Evolutionary conservation across 495 filamentous ascomycete species (phyloP).

Genomic region (Penicillium dipodomyicola): DNA sequence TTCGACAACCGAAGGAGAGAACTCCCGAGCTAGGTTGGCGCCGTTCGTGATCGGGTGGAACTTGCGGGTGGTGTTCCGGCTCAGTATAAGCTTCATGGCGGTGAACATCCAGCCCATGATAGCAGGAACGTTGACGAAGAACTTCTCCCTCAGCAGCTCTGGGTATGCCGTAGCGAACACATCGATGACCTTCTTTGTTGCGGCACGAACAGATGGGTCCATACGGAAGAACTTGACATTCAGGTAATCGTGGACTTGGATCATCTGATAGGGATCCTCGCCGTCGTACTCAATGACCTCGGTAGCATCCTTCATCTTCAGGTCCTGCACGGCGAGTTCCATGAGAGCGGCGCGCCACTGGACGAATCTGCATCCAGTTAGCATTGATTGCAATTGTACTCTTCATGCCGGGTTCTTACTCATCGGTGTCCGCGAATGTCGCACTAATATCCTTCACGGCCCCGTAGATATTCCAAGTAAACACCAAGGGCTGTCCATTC

Average conservation of each 20-base stretch:
- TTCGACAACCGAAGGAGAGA: slow-evolving; percentile 54
- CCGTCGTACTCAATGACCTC: slow-evolving; percentile 69
- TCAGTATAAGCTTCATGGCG: slow-evolving; percentile 75
- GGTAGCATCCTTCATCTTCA: slow-evolving; percentile 63
- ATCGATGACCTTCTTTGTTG: slow-evolving; percentile 74
- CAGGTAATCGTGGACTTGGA: slow-evolving; percentile 89
- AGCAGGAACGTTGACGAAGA: slow-evolving; percentile 85
- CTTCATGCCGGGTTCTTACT: slow-evolving; percentile 50
- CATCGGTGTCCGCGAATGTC: slow-evolving; percentile 74
- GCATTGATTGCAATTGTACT: not conserved
- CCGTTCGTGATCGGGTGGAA: slow-evolving; percentile 80
- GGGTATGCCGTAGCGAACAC: slow-evolving; percentile 78
- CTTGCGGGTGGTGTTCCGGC: slow-evolving; percentile 77
- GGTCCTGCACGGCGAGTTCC: slow-evolving; percentile 71
- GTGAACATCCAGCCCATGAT: slow-evolving; percentile 86
- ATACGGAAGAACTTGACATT: slow-evolving; percentile 76
- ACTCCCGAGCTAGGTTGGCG: slow-evolving; percentile 62
- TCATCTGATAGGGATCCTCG: slow-evolving; percentile 78
- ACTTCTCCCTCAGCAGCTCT: slow-evolving; percentile 83
- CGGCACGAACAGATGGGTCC: slow-evolving; percentile 64
- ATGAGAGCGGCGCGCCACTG: slow-evolving; percentile 83
- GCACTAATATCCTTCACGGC: slow-evolving; percentile 65
- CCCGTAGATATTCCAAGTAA: slow-evolving; percentile 87
- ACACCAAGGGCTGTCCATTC: slow-evolving; percentile 44
- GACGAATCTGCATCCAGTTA: slow-evolving; percentile 58